These are phyloP conservation scores for Rhododendron vialii DNA, from an alignment of 148 eudicot genomes.

Conservation along the genomic window DNA sequence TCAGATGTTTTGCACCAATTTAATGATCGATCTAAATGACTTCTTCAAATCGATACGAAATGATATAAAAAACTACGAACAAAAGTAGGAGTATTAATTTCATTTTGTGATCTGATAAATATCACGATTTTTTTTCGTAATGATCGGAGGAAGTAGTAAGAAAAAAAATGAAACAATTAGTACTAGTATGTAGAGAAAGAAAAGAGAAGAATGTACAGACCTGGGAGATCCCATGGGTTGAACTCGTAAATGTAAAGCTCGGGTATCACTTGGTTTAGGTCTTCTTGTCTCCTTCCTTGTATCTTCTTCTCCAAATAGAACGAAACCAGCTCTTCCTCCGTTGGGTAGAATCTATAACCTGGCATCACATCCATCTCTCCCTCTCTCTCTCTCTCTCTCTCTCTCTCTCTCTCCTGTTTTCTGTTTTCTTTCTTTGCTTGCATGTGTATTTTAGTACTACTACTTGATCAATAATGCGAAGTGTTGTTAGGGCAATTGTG, in stretches of 20 bases:
- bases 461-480: neutral
- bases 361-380: constrained; percentile 10
- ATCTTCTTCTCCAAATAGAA: constrained; percentile 39
- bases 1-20: too few relatives aligned
- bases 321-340: constrained; percentile 51
- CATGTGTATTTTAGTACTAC: neutral
- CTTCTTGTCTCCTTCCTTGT: constrained; percentile 24
- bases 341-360: constrained; percentile 57
- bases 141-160: too few relatives aligned
- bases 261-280: constrained; percentile 35
- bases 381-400: neutral
- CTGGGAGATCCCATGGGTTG: constrained; percentile 49
- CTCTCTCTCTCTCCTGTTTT: neutral
- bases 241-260: constrained; percentile 39
- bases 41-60: too few relatives aligned
- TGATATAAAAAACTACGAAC: too few relatives aligned
- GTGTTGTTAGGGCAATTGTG: neutral
- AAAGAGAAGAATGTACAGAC: neutral
- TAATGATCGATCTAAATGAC: too few relatives aligned
- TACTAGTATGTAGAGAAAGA: too few relatives aligned
- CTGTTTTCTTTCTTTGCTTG: neutral
- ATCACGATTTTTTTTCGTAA: too few relatives aligned
- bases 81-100: too few relatives aligned
- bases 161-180: too few relatives aligned
- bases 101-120: too few relatives aligned